Evolutionary conservation across 306 rosid genomes (phyloP), one percentile per base, ranked within the genome.

Genomic region (Rubus idaeus): DNA sequence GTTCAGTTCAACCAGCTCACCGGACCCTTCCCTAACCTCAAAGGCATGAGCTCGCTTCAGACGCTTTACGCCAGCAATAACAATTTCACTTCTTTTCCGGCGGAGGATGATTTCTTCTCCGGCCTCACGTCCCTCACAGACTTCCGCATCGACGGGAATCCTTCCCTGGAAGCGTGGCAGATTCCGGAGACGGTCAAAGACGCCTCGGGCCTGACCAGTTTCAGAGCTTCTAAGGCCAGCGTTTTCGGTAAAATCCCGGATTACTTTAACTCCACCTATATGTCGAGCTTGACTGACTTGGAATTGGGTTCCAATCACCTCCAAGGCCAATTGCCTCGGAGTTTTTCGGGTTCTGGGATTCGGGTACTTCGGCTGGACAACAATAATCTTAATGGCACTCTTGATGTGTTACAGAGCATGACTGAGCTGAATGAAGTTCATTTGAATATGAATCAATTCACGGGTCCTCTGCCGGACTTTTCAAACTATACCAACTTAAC

Each of bases 381-480:
- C 6, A 77, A 74, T 14, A 85, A 88, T 74, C 96, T 94, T 30
- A 90, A 79, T 73, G 98, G 98, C 10, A 83, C 93, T 0, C 80
- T 94, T 40, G 66, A 37, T 12, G 88, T 94, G 13, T 82, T 94
- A 52, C 82, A 82, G 3, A 61, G 76, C 4, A 92, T 94, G 98
- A 83, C 76, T 20, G 56, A 82, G 12, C 65, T 94, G 77, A 75
- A 18, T 8, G 85, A 78, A 0, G 70, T 89, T 73, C 87, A 90
- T 93, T 88, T 84, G 37, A 79, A 94, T 55, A 67, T 71, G 56
- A 94, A 94, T 68, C 70, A 79, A 8, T 94, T 94, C 61, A 86
- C 91, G 0, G 97, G 98, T 68, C 96, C 97, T 50, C 73, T 95
- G 44, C 97, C 98, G 2, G 93, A 95, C 69, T 37, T 90, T 6